Evolutionary conservation across 106 monocot genomes (phyloP).

Genomic region (Dendrobium chrysotoxum): DNA sequence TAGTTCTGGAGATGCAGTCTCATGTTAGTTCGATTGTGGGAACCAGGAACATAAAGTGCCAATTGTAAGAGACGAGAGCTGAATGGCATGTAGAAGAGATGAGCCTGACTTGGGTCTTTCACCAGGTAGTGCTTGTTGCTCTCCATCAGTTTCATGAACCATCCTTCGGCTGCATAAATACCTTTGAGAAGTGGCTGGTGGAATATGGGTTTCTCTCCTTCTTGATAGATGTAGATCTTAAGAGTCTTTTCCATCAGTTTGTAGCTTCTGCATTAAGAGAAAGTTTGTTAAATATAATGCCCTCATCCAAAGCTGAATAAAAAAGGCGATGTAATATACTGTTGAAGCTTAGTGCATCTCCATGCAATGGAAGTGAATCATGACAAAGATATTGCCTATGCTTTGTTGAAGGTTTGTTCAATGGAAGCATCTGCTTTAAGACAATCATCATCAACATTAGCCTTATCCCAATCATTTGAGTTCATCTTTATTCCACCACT

Average conservation of each 20-base stretch:
- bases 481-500: too few relatives aligned
- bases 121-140: slow-evolving; percentile 17
- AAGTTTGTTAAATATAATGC: not conserved
- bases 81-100: slow-evolving; percentile 53
- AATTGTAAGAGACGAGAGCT: slow-evolving; percentile 32
- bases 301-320: not conserved
- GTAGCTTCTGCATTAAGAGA: slow-evolving; percentile 35
- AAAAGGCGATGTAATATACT: too few relatives aligned
- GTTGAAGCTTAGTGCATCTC: not conserved
- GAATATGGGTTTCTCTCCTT: slow-evolving; percentile 34
- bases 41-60: slow-evolving; percentile 22
- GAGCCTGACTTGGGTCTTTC: slow-evolving; percentile 31
- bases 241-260: slow-evolving; percentile 45
- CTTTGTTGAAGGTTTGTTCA: too few relatives aligned
- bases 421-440: too few relatives aligned
- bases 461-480: too few relatives aligned
- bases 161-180: slow-evolving; percentile 58
- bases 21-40: slow-evolving; percentile 22
- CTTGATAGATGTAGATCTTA: slow-evolving; percentile 51
- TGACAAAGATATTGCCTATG: not conserved
- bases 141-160: slow-evolving; percentile 60
- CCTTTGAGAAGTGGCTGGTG: slow-evolving; percentile 38
- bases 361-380: not conserved
- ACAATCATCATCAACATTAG: too few relatives aligned
- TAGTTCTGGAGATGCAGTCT: slow-evolving; percentile 22